Base-by-base conservation (phyloP, 176 grass and related monocot species). In the Tuctoria greenei region DNA sequence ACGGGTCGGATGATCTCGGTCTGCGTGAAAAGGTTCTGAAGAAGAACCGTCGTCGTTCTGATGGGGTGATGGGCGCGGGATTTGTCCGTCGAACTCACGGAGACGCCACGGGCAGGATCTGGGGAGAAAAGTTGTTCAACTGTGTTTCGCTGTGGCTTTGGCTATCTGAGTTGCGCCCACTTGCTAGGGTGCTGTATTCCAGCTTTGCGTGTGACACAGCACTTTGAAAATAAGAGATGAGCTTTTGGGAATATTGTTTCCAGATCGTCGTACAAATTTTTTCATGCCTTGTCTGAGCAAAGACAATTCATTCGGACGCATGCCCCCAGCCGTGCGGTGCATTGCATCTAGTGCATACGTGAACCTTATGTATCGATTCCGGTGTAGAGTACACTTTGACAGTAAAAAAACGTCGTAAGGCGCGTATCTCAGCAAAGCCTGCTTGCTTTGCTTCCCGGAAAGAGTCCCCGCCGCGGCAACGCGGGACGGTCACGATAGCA, bases 371-470 rank as follows among this genome's bases (percentile, higher is more conserved):
- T 69, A 24, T 11, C 5, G 7, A 39, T 7, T 7, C 5, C 8
- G 5, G 38, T 4, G 5, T 39, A 7, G 38, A 39, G 31, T 31
- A 31, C 31, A n/a, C 8, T 10, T 44, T 10, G 4, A 12, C 24
- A 4, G 43, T 28, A 26, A 26, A 49, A 67, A 26, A 49, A 10
- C 3, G 4, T 10, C 1, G 25, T 7, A 3, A 24, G 2, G 76
- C 63, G 39, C 77, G 12, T n/a, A 63, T 80, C 31, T 74, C 51
- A 47, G 47, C 37, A 7, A 38, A 0, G 24, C 15, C 1, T 0
- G 71, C 41, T 1, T 49, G 27, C 13, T 79, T n/a, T n/a, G 77
- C 56, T 86, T 81, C 77, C 84, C 64, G 71, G 84, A 81, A 86
- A 70, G 84, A 62, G 84, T 70, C 44, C 41, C 61, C 52, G 24